Conservation (phyloP, 2,329 filamentous ascomycete species). For the Coniochaeta sp. region DNA sequence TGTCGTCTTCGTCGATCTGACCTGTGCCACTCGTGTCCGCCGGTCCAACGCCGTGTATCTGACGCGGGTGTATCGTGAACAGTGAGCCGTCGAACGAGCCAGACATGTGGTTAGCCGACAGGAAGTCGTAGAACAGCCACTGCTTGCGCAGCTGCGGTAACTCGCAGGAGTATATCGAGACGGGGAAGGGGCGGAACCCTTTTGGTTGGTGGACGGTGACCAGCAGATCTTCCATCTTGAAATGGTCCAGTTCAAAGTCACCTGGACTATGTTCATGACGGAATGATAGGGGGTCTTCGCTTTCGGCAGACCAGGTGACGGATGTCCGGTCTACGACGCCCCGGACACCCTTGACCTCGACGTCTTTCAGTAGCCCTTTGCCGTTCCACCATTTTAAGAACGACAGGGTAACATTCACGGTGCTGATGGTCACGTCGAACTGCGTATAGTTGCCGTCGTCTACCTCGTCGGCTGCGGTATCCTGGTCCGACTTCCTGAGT, state of each 20-base stretch:
- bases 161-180: conserved; percentile 94
- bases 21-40: conserved; percentile 49
- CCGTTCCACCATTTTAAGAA: conserved; percentile 99
- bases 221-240: conserved; percentile 90
- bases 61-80: conserved; percentile 92
- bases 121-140: conserved; percentile 96
- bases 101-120: conserved; percentile 92
- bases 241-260: conserved; percentile 94
- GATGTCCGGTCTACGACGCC: conserved; percentile 87
- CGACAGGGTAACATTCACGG: conserved; percentile 91
- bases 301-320: conserved; percentile 62
- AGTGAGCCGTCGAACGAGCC: conserved; percentile 92
- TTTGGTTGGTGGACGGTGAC: conserved; percentile 87
- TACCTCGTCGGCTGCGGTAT: conserved; percentile 39
- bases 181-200: conserved; percentile 86
- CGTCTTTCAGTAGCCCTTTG: conserved; percentile 82
- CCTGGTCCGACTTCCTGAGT: conserved; percentile 48
- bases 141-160: conserved; percentile 88
- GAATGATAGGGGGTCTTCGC: conserved; percentile 76
- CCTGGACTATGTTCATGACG: conserved; percentile 81
- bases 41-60: conserved; percentile 73
- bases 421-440: conserved; percentile 90
- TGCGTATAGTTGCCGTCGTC: conserved; percentile 98
- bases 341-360: conserved; percentile 87
- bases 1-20: conserved; percentile 45